phyloP scores from a whole-genome alignment of 495 filamentous ascomycete species.

The Penicillium antarcticum region DNA sequence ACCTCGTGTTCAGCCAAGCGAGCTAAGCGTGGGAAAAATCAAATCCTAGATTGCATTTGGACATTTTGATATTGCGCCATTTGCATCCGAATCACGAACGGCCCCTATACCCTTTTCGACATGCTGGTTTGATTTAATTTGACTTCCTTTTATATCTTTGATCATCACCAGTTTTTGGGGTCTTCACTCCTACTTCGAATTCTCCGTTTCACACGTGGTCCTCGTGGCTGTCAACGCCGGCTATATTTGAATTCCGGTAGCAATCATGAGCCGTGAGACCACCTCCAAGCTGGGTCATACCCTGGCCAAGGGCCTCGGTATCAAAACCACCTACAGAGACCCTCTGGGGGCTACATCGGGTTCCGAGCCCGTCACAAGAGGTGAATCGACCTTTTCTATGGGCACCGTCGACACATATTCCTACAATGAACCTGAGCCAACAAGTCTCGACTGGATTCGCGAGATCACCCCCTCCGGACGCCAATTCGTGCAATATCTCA shows the following conservation, averaged over 20 bases:
- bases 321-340: slow-evolving; percentile 71
- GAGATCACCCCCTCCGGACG: slow-evolving; percentile 54
- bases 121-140: slow-evolving; percentile 14
- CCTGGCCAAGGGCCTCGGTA: slow-evolving; percentile 78
- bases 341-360: slow-evolving; percentile 37
- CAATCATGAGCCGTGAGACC: slow-evolving; percentile 36
- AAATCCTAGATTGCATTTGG: slow-evolving; percentile 13
- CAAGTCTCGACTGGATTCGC: slow-evolving; percentile 64
- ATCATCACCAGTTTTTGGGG: slow-evolving; percentile 9
- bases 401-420: slow-evolving; percentile 70
- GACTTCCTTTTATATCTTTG: slow-evolving; percentile 17
- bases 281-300: slow-evolving; percentile 61
- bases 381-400: slow-evolving; percentile 78
- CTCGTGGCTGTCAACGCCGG: slow-evolving; percentile 4
- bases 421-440: slow-evolving; percentile 83
- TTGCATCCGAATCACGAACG: slow-evolving; percentile 17
- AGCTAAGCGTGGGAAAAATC: slow-evolving; percentile 1
- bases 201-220: background rate
- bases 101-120: background rate
- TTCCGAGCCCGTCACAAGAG: slow-evolving; percentile 57
- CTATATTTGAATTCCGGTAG: slow-evolving; percentile 5
- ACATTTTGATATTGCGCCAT: slow-evolving; percentile 32
- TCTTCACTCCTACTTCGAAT: background rate
- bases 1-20: background rate
- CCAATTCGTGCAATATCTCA: slow-evolving; percentile 56